Evolutionary conservation across 805 yeast species (phyloP), one percentile per base, ranked within the genome.

Genomic region (Ogataea salicorniae): DNA sequence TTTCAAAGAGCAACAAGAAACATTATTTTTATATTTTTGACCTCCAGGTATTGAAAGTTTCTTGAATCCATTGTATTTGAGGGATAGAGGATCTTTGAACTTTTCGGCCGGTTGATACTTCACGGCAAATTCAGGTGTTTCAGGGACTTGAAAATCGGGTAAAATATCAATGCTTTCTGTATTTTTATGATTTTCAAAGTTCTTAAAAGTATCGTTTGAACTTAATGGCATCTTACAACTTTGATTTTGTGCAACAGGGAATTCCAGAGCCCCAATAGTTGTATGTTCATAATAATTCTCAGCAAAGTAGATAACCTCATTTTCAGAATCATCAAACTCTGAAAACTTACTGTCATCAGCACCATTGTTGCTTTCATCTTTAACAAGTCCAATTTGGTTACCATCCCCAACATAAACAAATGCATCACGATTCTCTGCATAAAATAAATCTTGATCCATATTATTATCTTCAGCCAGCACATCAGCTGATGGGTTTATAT

Each of bases 1-100:
- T 22, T 47, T 41, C 4, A 51, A 42, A 2, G 61, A 58, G 29
- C 56, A 57, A 16, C 56, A 57, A 6, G 70, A 47, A 6, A 73
- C 47, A 54, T 75, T 75, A 44, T 74, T 74, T 50, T 75, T 75
- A 54, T 66, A 74, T 49, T 62, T 66, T 42, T 71, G 58, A 2
- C 70, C 64, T 7, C 42, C 35, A 13, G 60, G 49, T 37, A 58
- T 56, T 0, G 50, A 47, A 13, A 76, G 37, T 38, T 50, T 53
- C 23, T 42, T 43, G 29, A 53, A 16, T 39, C 44, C 33, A 63
- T 52, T 48, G 41, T 49, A 54, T 16, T 46, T 46, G n/a, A 58
- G 29, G 1, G 41, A 37, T 17, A 60, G 34, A 34, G 68, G 47
- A 53, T 74, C 76, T 20, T 58, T 53, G 46, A 69, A 74, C 46